Conservation (phyloP, 2,329 filamentous ascomycete genomes). For the Coleophoma crateriformis region DNA sequence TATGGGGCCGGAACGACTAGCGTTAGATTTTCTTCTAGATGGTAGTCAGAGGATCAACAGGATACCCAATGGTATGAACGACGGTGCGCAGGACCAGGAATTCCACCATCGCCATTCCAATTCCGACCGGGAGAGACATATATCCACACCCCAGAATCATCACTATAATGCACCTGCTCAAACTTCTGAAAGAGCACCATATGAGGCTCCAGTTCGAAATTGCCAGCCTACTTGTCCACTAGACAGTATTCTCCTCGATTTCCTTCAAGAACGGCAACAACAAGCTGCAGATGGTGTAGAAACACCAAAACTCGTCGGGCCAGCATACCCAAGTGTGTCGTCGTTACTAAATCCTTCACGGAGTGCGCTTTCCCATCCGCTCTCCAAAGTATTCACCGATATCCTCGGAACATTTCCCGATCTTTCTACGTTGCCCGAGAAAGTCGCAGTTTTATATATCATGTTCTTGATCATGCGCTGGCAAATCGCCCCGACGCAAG, state of each 20-base stretch:
- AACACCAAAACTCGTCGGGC: slow-evolving; percentile 63
- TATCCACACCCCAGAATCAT: slow-evolving; percentile 12
- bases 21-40: slow-evolving; percentile 68
- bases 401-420: slow-evolving; percentile 80
- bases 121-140: slow-evolving; percentile 3
- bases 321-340: slow-evolving; percentile 73
- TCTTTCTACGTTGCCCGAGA: slow-evolving; percentile 72
- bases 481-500: slow-evolving; percentile 72
- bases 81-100: slow-evolving; percentile 14
- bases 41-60: slow-evolving; percentile 47
- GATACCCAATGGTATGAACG: slow-evolving; percentile 44
- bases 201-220: slow-evolving; percentile 44
- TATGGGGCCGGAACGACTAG: slow-evolving; percentile 60
- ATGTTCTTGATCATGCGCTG: slow-evolving; percentile 88
- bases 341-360: slow-evolving; percentile 69
- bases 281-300: slow-evolving; percentile 61
- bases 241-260: slow-evolving; percentile 75
- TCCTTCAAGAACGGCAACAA: slow-evolving; percentile 63
- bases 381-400: slow-evolving; percentile 82
- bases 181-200: slow-evolving; percentile 22
- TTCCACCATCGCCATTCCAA: slow-evolving; percentile 35
- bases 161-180: slow-evolving; percentile 1
- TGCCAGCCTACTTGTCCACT: slow-evolving; percentile 67
- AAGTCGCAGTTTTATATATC: slow-evolving; percentile 73
- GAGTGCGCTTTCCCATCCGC: slow-evolving; percentile 60